Base-by-base conservation (phyloP, 176 grass and related monocot genomes). In the Ensete ventricosum region DNA sequence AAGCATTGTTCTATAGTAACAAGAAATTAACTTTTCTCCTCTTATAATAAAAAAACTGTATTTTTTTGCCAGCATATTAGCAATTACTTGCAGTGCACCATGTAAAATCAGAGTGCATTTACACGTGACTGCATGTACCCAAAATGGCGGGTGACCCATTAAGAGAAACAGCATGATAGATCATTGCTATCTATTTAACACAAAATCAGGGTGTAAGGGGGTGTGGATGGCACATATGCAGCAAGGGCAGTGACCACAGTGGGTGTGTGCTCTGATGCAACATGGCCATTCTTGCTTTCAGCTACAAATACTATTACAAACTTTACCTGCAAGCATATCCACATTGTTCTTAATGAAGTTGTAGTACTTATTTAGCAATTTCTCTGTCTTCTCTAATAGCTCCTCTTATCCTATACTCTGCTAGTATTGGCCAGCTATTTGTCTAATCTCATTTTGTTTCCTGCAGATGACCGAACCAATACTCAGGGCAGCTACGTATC, bases 401-500 rank as follows among this genome's bases (percentile, higher is more conserved):
- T 54, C 57, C 51, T 79, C 62, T 59, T 53, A 17, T 74, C 64
- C 52, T 26, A 16, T 54, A 83, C 9, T 51, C 74, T 74, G 7
- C 76, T 78, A 43, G 57, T 73, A 51, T 74, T 76, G 43, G 26
- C 62, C 14, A 20, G 43, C 13, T 14, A 54, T 59, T n/a, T 49
- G 55, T 11, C 22, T 79, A 66, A 75, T 64, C 22, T 62, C 65
- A 54, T 74, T 50, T 20, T 53, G 34, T 85, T 72, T 69, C 73
- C 9, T 82, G 82, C 88, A 98, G 95, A 93, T 93, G 80, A 49
- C 69, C 53, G 95, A 94, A 87, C 90, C 90, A 80, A 81, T 98
- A 80, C 87, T 94, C 19, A 94, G 81, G 77, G 90, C 76, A 63
- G 95, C 88, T 75, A 82, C 82, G 95, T 98, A 98, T 98, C 90